phyloP scores from a whole-genome alignment of 2,329 filamentous ascomycete genomes.

The Aspergillus clavatus region DNA sequence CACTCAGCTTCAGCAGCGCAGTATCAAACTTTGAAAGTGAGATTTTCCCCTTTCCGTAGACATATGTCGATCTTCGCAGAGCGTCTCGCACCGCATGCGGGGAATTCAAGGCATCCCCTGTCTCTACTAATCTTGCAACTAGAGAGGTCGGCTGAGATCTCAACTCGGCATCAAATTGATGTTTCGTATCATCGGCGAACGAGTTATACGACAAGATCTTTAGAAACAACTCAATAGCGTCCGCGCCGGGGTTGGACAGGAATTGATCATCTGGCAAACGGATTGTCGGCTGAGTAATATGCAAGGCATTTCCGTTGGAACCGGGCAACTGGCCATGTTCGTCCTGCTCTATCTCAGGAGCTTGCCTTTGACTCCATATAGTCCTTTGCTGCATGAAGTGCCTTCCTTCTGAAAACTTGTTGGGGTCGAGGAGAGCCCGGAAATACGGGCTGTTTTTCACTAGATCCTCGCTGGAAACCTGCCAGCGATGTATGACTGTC shows the following conservation, averaged over 20 bases:
- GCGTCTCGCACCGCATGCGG: conserved; percentile 19
- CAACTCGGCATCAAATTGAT: conserved; percentile 22
- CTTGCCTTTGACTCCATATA: neutral
- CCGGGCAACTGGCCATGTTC: neutral
- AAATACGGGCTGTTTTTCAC: conserved; percentile 38
- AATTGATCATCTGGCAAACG: conserved; percentile 24
- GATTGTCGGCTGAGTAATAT: conserved; percentile 23
- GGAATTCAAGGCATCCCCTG: conserved; percentile 35
- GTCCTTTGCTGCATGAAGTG: conserved; percentile 27
- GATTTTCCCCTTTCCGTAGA: conserved; percentile 26
- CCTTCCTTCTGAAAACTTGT: conserved; percentile 41
- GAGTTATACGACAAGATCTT: conserved; percentile 27
- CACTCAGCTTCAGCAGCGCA: conserved; percentile 28
- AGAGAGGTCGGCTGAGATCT: conserved; percentile 26
- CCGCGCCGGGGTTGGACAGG: conserved; percentile 24
- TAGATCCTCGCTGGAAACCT: conserved; percentile 31
- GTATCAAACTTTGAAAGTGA: conserved; percentile 21
- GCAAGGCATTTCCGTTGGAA: neutral
- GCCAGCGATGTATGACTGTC: conserved; percentile 24
- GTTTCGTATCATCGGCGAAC: conserved; percentile 16
- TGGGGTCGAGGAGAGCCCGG: conserved; percentile 35
- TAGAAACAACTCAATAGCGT: conserved; percentile 33
- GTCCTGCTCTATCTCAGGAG: neutral
- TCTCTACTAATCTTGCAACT: conserved; percentile 29
- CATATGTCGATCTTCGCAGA: conserved; percentile 24